These are phyloP conservation scores for Macaranga tanarius DNA, from an alignment of 441 rosid species.

Conservation along the genomic window DNA sequence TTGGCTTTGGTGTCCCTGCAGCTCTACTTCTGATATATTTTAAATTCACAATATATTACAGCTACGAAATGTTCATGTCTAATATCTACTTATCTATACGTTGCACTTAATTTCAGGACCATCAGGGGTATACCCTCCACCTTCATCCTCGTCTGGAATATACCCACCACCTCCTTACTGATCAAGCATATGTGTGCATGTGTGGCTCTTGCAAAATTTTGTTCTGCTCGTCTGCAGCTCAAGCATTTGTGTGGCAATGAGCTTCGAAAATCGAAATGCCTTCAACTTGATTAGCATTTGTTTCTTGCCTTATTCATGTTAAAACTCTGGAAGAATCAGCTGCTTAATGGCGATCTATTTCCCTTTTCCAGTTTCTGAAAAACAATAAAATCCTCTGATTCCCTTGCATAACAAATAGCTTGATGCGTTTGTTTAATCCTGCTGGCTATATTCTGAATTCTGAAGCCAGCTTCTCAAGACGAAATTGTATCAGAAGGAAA, in stretches of 20 bases:
- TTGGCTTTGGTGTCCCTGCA: not conserved
- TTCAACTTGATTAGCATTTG: not conserved
- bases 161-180: conserved; percentile 44
- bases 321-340: too few species aligned
- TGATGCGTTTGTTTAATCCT: too few species aligned
- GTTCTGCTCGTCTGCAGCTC: not conserved
- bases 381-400: too few species aligned
- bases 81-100: not conserved
- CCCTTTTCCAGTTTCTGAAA: not conserved
- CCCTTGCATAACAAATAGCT: too few species aligned
- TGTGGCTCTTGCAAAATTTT: not conserved
- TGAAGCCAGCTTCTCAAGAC: too few species aligned
- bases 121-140: conserved; percentile 12
- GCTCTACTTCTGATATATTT: too few species aligned
- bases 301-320: not conserved
- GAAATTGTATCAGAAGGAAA: not conserved
- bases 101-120: conserved; percentile 20
- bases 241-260: not conserved
- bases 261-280: not conserved
- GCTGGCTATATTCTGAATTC: too few species aligned
- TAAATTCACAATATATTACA: too few species aligned
- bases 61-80: not conserved
- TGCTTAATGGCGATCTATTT: not conserved
- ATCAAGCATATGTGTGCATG: not conserved
- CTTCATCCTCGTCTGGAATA: conserved; percentile 21